phyloP scores from a whole-genome alignment of 345 rosid species.

The Brassica cretica region DNA sequence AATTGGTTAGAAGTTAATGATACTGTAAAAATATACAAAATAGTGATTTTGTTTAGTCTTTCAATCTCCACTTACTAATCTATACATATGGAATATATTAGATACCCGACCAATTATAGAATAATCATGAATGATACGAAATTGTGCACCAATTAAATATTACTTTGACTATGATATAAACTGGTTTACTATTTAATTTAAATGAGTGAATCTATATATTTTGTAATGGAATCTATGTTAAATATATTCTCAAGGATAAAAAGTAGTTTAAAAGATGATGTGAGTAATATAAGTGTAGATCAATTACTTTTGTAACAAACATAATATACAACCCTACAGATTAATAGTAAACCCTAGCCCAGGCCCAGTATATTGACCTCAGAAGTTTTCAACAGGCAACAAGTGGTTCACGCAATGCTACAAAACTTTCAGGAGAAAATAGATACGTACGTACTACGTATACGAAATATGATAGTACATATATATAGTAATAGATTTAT shows the following conservation, averaged over 20 bases:
- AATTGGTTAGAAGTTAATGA: background rate
- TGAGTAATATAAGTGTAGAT: background rate
- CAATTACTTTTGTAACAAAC: background rate
- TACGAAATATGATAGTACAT: too few relatives aligned
- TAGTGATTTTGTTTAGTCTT: background rate
- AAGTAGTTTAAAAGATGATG: background rate
- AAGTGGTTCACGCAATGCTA: conserved; percentile 8
- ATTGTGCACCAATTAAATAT: background rate
- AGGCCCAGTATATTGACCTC: conserved; percentile 20
- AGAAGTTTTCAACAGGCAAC: background rate
- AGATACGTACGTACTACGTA: background rate
- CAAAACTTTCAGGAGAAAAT: background rate
- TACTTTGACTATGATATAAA: background rate
- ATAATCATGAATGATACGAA: background rate
- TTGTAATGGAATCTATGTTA: background rate
- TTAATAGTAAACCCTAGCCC: background rate
- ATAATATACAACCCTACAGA: conserved; percentile 11
- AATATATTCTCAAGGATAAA: background rate
- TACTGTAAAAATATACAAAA: background rate
- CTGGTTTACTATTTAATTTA: background rate
- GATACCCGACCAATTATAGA: background rate
- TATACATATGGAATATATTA: background rate
- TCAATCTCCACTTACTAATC: background rate
- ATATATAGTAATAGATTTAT: too few relatives aligned
- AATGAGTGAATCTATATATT: background rate